Base-by-base conservation (phyloP, 805 yeast genomes). In the Metschnikowia sp. region DNA sequence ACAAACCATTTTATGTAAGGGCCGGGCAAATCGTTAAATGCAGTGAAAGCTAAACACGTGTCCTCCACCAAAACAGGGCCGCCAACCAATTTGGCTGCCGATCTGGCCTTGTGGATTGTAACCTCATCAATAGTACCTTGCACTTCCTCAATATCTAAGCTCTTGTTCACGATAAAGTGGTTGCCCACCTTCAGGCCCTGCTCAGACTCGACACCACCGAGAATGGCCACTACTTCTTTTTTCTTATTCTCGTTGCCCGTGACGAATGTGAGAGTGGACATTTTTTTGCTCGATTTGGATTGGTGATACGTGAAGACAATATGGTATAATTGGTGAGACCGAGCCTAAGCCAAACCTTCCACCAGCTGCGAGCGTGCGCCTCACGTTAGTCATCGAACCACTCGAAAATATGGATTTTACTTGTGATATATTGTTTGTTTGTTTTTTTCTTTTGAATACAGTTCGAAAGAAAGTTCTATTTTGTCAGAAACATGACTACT, bases 51-150 rank as follows among this genome's bases (percentile, higher is more conserved):
- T 35, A 94, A 77, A 42, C 96, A 91, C 0, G 99, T 94, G 60
- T 94, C 99, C 63, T 94, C 99, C 3, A 91, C 97, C 48, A 94
- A 74, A 0, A 89, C 97, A 0, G 98, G 92, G 0, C 96, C 94
- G 3, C 73, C 63, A 3, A 83, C 64, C 8, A 79, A 61, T 10
- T 65, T 60, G 6, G 92, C 86, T 2, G 96, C 96, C 10, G 83
- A 76, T 58, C 75, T 68, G 47, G 95, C 88, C 64, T 94, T 94
- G 60, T 83, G 88, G 39, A 73, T 75, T 0, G 96, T 86, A 37
- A 94, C 92, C 45, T 86, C 87, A 36, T 83, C 84, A 40, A 90
- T 78, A 19, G 92, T 69, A 30, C 97, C 99, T 68, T 94, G 99
- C 39, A 94, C 67, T 69, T 94, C 99, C 42, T 84, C 94, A 15